Base-by-base conservation (phyloP, 2,329 filamentous ascomycete species). In the Knoxdaviesia proteae region DNA sequence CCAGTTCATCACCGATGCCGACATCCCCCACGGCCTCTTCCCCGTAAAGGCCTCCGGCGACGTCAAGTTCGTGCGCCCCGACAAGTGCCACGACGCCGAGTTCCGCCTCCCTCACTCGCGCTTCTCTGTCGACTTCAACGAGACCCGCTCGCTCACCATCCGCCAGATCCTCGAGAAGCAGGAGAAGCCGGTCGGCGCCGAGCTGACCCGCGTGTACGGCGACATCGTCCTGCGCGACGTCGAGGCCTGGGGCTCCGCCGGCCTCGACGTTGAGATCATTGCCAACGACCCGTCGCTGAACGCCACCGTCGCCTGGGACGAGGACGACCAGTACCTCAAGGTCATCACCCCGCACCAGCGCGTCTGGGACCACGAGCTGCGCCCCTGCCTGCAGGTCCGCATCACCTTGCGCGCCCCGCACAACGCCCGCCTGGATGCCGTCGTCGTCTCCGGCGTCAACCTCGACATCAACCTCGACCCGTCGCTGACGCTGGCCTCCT, bases 341-440 rank as follows among this genome's bases (percentile, higher is more conserved):
- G 47, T 71, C 30, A 53, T 47, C 7, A 58, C 63, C 2, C 67
- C 67, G 1, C 50, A 50, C 33, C 49, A 44, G 8, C 43, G 63
- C 39, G 49, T 54, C 1, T 58, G 57, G 50, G 40, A 47, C 8
- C 42, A 49, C 3, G 34, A 47, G 8, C 44, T 48, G 2, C 47
- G 51, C 38, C 64, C 67, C 1, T 73, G 69, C 49, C 55, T 71
- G 20, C 61, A 63, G 46, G 56, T 73, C 45, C 60, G 59, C 9
- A 54, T 58, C 10, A 72, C 65, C 3, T 50, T 68, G 37, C 67
- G 60, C 56, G 58, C 65, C 0, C 69, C 69, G 6, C 51, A 54
- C 5, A 49, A 55, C 10, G 56, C 58, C 3, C 48, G 54, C 6
- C 53, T 73, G 8, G 49, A 58, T 10, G 44, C 38, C 3, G 50